Evolutionary conservation across 1,284 basidiomycete genomes (phyloP), one percentile per base, ranked within the genome.

Genomic region (Papiliotrema flavescens): DNA sequence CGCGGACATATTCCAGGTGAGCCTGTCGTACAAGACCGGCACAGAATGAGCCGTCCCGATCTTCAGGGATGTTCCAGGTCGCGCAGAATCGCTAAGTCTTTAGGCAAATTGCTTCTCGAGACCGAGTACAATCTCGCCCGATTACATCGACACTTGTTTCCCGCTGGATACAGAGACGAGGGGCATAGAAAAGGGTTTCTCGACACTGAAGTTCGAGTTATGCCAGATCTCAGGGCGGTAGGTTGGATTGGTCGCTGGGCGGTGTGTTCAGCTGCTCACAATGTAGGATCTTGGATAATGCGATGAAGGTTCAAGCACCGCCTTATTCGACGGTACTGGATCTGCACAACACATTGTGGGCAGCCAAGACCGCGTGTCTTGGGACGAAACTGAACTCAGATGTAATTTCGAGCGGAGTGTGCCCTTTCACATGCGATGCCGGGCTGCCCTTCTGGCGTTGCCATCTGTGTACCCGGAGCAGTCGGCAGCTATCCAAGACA

Each of bases 71-170:
- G n/a, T n/a, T n/a, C n/a, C n/a, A n/a, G n/a, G n/a, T n/a, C n/a
- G n/a, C n/a, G n/a, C n/a, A n/a, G n/a, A n/a, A n/a, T n/a, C n/a
- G n/a, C n/a, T n/a, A n/a, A n/a, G n/a, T 32, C 11, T 32, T 11
- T 11, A 32, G 28, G 62, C 65, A 0, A 69, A 67, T 47, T 67
- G 65, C 54, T 68, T 62, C 54, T 59, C 60, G 1, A 42, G 67
- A 28, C 69, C 67, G 15, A 58, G 61, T 7, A 50, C 64, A 19
- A 40, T 39, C 3, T 50, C 57, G 3, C 43, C 61, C 1, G 48
- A 59, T 8, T 63, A 54, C 40, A 50, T 60, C 47, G 66, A 67
- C 34, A 59, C 60, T 1, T 23, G 32, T 40, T 54, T 59, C n/a
- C 43, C 46, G 17, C 22, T 56, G 51, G 15, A 20, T 23, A 20